Evolutionary conservation across 1,284 basidiomycete genomes (phyloP), one percentile per base, ranked within the genome.

Genomic region (Puccinia polysora): DNA sequence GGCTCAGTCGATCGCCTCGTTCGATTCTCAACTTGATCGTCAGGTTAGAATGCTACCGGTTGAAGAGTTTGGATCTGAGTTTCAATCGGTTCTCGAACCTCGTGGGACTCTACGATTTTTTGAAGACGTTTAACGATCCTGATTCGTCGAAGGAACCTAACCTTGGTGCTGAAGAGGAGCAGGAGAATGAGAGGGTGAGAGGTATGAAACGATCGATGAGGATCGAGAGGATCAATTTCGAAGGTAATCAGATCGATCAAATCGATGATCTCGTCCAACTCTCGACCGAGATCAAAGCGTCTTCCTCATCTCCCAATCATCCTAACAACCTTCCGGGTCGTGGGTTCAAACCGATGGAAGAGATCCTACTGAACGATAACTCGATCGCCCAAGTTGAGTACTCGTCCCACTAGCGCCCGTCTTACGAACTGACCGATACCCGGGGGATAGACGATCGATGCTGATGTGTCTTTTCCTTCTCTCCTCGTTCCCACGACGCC

Each of bases 341-440:
- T 1, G 12, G 25, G n/a, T 56, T 45, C 12, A 47, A 55, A 23
- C 58, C 43, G 10, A 15, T 68, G 12, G 65, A 68, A 4, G 53
- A 58, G 32, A 55, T 68, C 15, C 38, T 38, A 23, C 34, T 68
- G 34, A 52, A 34, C 2, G 53, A 58, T 12, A 68, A 68, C 28
- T 47, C 32, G 3, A 68, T 68, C 23, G 40, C 38, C 12, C 40
- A 68, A 56, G 62, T 65, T 65, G 32, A 53, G 45, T 53, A n/a
- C 36, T 14, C 18, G 10, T 8, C 10, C 23, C 14, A 8, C 15
- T n/a, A n/a, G n/a, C 15, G 14, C 25, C 32, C 32, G 52, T 28
- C 23, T 28, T 55, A 28, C 18, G 52, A 15, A 30, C 25, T 55
- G 32, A 55, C 32, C 2, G 32, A 28, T 18, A 28, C 15, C 23